Base-by-base conservation (phyloP, 495 filamentous ascomycete genomes). In the Hypoxylon crocopeplum region DNA sequence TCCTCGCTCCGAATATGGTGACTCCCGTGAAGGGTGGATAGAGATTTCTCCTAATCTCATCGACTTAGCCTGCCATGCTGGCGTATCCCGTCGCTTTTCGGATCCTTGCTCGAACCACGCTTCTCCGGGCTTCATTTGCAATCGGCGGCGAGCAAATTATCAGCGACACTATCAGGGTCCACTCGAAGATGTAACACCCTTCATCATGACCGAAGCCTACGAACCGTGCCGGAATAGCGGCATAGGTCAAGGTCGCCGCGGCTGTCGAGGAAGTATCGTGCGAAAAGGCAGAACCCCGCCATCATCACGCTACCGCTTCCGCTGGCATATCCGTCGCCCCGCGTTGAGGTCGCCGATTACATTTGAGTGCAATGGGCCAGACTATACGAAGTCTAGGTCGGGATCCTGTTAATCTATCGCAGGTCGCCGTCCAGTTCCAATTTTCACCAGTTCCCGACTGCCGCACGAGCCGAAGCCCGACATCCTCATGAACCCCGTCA, bases 331-430 rank as follows among this genome's bases (percentile, higher is more conserved):
- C 50, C n/a, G n/a, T n/a, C n/a, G n/a, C n/a, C n/a, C n/a, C n/a
- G n/a, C n/a, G n/a, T n/a, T n/a, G n/a, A 54, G 49, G 57, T 61
- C 57, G 57, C 36, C 57, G 57, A 61, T 61, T 61, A 61, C 49
- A 42, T 36, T 47, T 49, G 38, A 37, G 38, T 47, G 33, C 16
- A 46, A 45, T 36, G 17, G 34, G 40, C 32, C 8, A 34, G 32
- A 39, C 8, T 19, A 45, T 19, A 12, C 33, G 11, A 13, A 8
- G 16, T 44, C 37, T 24, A 10, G 30, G 13, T 6, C 11, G n/a
- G n/a, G n/a, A n/a, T n/a, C n/a, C n/a, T n/a, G n/a, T n/a, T n/a
- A n/a, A n/a, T 25, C 30, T 7, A 27, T 27, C 19, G 8, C 12
- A 5, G n/a, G 32, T 53, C 41, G 41, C 48, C 34, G 56, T 34